Base-by-base conservation (phyloP, 371 early-diverging fungal species). In the Mucor ambiguus region DNA sequence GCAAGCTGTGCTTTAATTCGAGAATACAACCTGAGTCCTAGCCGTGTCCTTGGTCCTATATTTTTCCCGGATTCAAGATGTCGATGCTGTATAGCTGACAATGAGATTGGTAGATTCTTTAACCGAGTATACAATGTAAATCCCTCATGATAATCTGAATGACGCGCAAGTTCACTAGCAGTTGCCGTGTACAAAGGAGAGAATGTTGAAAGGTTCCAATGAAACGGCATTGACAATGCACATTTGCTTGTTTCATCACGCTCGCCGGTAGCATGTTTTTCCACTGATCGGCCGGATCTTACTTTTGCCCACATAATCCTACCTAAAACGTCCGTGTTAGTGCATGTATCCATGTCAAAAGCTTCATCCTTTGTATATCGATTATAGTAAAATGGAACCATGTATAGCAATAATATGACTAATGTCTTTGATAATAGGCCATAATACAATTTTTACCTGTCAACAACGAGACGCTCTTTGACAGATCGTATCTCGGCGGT, bases 261-360 rank as follows among this genome's bases (percentile, higher is more conserved):
- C 44, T 44, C 11, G 3, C 18, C 60, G 60, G 60, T 46, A 60
- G 46, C 60, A 41, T 41, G 16, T 60, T 60, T 60, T 60, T 28
- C 60, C 60, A 48, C 1, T 60, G 60, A 60, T 60, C 60, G 28
- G 46, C 60, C 60, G 60, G 60, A 46, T 60, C 43, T 59, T 43
- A 49, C 49, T 49, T 49, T 49, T 49, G 49, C 49, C 49, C 49
- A 49, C 9, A 49, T 26, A 49, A 49, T 24, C 26, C 8, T 49
- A 49, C 49, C 49, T 49, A 49, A 49, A 49, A 24, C 49, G 49
- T 49, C 49, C 49, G 49, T 49, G 49, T 46, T 26, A 49, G 22
- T 26, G 26, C 14, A 24, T 18, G 2, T 12, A 49, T 49, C 4
- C 20, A 26, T 49, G 26, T 9, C 22, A 26, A 3, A 12, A 10